Base-by-base conservation (phyloP, 2,329 filamentous ascomycete species). In the Colletotrichum sp. region DNA sequence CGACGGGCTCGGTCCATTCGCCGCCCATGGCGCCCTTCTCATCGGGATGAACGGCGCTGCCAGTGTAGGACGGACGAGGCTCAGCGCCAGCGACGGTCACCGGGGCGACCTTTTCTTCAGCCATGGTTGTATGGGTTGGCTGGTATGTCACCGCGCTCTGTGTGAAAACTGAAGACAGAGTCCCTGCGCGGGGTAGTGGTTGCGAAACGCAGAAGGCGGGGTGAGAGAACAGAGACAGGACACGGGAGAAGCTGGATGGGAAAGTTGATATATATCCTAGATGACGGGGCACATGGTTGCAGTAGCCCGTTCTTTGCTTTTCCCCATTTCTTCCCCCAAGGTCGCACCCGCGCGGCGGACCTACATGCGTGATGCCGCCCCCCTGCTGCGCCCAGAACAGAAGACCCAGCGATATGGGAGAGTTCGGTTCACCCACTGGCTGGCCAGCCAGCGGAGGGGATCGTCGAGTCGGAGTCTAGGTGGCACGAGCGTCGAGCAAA, bases 1-100 rank as follows among this genome's bases (percentile, higher is more conserved):
- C 74, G 34, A 65, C 15, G 26, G 72, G 78, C 36, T 81, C 79
- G 22, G 71, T 77, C 76, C 71, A 76, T 34, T 76, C 75, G 59
- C 75, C 75, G 39, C 75, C 75, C 52, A 76, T 76, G 36, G 71
- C 71, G 60, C 75, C 75, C 39, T 76, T 76, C 44, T 70, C 75
- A 34, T 76, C 74, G 24, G 71, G 65, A 60, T 65, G 74, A 28
- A 71, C 63, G n/a, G 30, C n/a, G 66, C 24, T 66, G 52, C 71
- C 59, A 28, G 28, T 62, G 66, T 75, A 66, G 9, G 70, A 69
- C 24, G 71, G 74, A 10, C 71, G 70, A 24, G 64, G 63, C 24
- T 68, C 73, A 64, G 59, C 60, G 59, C 59, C 68, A 30, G 70
- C 71, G 48, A 44, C 66, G n/a, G 71, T 26, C 36, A 39, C 60